Conservation (phyloP, 805 yeast genomes). For the Barnettozyma pratensis region DNA sequence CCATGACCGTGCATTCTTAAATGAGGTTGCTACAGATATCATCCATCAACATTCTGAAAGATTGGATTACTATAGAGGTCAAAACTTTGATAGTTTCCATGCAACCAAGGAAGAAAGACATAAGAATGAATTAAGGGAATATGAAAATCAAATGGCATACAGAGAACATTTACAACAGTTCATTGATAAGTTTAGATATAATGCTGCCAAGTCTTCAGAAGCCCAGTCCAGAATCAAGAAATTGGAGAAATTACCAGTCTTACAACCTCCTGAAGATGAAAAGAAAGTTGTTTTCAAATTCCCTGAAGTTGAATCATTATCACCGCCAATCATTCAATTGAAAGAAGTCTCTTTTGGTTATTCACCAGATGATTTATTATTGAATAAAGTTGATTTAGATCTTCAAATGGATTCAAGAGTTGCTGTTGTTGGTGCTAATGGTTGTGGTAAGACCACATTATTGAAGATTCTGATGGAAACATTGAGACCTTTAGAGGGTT, state of each 20-base stretch:
- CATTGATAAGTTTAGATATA: slow-evolving; percentile 94
- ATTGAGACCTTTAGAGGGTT: slow-evolving; percentile 70
- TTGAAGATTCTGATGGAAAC: slow-evolving; percentile 81
- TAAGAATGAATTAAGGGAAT: slow-evolving; percentile 89
- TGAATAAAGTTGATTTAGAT: slow-evolving; percentile 78
- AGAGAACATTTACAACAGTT: slow-evolving; percentile 90
- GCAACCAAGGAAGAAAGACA: slow-evolving; percentile 92
- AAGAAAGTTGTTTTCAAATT: slow-evolving; percentile 78
- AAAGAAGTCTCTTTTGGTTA: slow-evolving; percentile 87
- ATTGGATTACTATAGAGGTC: slow-evolving; percentile 90
- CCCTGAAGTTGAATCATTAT: slow-evolving; percentile 90
- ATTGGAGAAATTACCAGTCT: slow-evolving; percentile 85
- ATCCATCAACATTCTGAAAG: slow-evolving; percentile 97
- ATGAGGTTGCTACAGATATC: slow-evolving; percentile 97
- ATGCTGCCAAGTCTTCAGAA: slow-evolving; percentile 95
- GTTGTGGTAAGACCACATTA: slow-evolving; percentile 97
- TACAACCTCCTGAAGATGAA: slow-evolving; percentile 94
- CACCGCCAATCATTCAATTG: slow-evolving; percentile 91
- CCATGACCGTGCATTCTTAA: slow-evolving; percentile 94
- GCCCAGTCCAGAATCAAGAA: slow-evolving; percentile 98
- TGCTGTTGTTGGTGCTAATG: slow-evolving; percentile 97
- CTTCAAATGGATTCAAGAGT: slow-evolving; percentile 92
- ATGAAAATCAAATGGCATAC: slow-evolving; percentile 95
- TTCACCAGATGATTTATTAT: slow-evolving; percentile 53
- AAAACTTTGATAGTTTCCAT: slow-evolving; percentile 90